A percentile compares a stretch with the other conserved stretches of the same genome.
phyloP scores from a whole-genome alignment of 2,329 filamentous ascomycete genomes.

The Aspergillus fumigatiaffinis region DNA sequence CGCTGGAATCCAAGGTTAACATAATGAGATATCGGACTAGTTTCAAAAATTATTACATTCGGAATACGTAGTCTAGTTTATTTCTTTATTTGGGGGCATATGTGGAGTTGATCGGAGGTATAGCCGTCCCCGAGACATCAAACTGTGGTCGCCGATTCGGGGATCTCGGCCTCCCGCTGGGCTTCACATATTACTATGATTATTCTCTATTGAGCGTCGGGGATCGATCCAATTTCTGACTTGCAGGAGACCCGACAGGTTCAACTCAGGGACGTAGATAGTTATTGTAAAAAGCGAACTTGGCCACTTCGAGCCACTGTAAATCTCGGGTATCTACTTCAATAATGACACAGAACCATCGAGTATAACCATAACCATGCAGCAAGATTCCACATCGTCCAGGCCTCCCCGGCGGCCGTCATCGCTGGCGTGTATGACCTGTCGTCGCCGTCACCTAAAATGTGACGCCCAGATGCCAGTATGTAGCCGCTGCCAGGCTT shows the following conservation, averaged over 20 bases:
- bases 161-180: slow-evolving; percentile 10
- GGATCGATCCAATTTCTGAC: not conserved
- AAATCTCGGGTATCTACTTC: not conserved
- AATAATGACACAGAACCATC: not conserved
- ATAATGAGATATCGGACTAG: not conserved
- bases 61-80: not conserved
- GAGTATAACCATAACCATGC: slow-evolving; percentile 5
- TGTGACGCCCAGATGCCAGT: slow-evolving; percentile 43
- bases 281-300: not conserved
- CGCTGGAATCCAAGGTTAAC: not conserved
- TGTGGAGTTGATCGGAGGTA: not conserved
- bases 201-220: not conserved
- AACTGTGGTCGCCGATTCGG: slow-evolving; percentile 18
- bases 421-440: slow-evolving; percentile 21
- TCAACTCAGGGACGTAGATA: not conserved
- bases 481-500: slow-evolving; percentile 39
- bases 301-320: not conserved
- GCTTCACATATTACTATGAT: slow-evolving; percentile 1
- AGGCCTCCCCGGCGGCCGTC: slow-evolving; percentile 9
- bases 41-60: not conserved
- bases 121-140: not conserved
- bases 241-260: not conserved
- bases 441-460: slow-evolving; percentile 39
- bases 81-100: not conserved
- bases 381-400: not conserved